These are phyloP conservation scores for Voacanga thouarsii DNA, from an alignment of 257 asterid genomes.

Conservation along the genomic window DNA sequence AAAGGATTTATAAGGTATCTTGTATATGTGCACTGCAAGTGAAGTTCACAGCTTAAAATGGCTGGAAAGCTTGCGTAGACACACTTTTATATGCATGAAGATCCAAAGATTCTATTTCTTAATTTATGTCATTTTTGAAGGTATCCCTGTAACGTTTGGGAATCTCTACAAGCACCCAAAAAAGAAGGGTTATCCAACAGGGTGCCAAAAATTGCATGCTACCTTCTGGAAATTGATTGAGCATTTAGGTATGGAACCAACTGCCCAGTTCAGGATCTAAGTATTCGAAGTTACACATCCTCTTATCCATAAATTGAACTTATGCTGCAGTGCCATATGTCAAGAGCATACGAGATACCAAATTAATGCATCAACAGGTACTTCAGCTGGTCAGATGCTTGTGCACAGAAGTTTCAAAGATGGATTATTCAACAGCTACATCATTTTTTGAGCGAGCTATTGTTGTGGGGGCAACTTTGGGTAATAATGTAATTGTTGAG, in stretches of 20 bases:
- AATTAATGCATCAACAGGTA: slow-evolving; percentile 35
- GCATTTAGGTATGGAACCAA: slow-evolving; percentile 17
- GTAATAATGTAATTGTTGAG: slow-evolving; percentile 38
- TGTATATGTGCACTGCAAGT: background rate
- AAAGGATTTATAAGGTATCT: background rate
- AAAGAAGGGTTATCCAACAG: slow-evolving; percentile 15
- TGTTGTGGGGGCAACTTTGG: slow-evolving; percentile 32
- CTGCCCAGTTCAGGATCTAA: background rate
- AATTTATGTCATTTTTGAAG: slow-evolving; percentile 20
- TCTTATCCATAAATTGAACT: background rate
- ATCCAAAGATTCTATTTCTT: background rate
- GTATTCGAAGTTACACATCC: background rate
- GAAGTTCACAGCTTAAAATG: background rate
- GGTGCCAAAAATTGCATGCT: slow-evolving; percentile 17
- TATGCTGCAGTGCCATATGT: slow-evolving; percentile 27
- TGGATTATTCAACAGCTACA: slow-evolving; percentile 29
- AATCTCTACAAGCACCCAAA: slow-evolving; percentile 14
- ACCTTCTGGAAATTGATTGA: slow-evolving; percentile 22
- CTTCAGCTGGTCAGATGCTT: slow-evolving; percentile 30
- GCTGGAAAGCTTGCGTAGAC: background rate
- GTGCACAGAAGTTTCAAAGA: slow-evolving; percentile 27
- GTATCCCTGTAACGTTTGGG: slow-evolving; percentile 25
- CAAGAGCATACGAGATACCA: slow-evolving; percentile 11
- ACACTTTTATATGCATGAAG: background rate
- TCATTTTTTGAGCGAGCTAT: slow-evolving; percentile 33